Evolutionary conservation across 352 stramenopile genomes (phyloP).

Genomic region (Blastocystis hominis): DNA sequence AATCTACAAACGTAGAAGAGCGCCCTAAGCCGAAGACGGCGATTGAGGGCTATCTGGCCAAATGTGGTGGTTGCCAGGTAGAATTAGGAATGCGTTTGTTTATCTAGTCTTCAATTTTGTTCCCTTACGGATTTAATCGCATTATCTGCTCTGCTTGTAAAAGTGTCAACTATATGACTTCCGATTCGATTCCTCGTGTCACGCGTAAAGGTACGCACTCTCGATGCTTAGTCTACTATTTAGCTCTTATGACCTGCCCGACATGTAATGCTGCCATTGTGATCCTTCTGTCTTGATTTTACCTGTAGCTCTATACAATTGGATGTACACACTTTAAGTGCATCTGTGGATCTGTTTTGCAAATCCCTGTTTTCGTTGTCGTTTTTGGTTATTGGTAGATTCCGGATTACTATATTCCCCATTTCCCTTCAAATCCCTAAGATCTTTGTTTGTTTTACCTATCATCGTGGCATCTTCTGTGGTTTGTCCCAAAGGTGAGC

Average conservation of each 20-base stretch:
- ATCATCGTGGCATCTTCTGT: no score
- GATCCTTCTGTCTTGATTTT: not conserved
- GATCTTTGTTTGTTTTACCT: not conserved
- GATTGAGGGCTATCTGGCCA: constrained; percentile 24
- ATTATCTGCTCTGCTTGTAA: not conserved
- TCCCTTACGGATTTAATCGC: constrained; percentile 12
- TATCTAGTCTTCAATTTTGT: constrained; percentile 4
- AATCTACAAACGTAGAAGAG: not conserved
- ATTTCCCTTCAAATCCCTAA: not conserved
- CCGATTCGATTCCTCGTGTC: constrained; percentile 10
- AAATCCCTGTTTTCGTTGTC: not conserved
- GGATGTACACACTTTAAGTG: constrained; percentile 52
- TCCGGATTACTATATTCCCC: constrained; percentile 47
- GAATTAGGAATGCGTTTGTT: not conserved
- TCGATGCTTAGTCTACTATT: not conserved
- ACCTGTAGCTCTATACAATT: constrained; percentile 48
- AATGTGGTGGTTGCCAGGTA: constrained; percentile 4
- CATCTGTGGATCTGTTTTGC: constrained; percentile 3
- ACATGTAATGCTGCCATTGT: constrained; percentile 24
- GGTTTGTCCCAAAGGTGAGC: no score
- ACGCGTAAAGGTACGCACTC: not conserved
- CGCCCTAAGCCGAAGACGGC: no score
- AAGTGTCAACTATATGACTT: constrained; percentile 16
- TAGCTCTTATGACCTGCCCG: constrained; percentile 27
- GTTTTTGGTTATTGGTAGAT: not conserved